These are phyloP conservation scores for Gossypium arboreum DNA, from an alignment of 345 rosid genomes.

Conservation along the genomic window DNA sequence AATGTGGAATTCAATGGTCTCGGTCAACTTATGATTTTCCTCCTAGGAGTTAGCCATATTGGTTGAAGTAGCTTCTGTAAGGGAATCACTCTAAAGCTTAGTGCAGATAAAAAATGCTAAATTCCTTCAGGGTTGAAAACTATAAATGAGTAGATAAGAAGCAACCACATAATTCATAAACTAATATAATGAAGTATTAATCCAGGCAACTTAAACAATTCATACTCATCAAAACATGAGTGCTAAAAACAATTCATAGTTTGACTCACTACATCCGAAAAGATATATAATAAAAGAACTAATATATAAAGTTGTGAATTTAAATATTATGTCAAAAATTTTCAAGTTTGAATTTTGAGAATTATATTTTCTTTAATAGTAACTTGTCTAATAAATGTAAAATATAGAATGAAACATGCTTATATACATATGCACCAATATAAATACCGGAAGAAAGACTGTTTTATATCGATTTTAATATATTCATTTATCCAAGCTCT, in stretches of 20 bases:
- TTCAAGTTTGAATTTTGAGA: too few species aligned
- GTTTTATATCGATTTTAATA: too few species aligned
- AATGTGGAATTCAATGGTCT: not conserved
- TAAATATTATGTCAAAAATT: too few species aligned
- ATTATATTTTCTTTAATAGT: too few species aligned
- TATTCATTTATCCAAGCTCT: too few species aligned
- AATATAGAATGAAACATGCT: too few species aligned
- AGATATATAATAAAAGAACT: too few species aligned
- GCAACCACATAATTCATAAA: not conserved
- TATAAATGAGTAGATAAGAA: not conserved
- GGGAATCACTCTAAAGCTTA: not conserved
- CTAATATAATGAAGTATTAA: not conserved
- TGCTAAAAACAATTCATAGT: not conserved
- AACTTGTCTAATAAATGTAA: too few species aligned
- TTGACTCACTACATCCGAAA: not conserved
- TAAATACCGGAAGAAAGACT: too few species aligned
- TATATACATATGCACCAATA: too few species aligned
- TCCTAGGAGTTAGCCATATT: not conserved
- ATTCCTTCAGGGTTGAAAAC: not conserved
- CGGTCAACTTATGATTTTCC: not conserved
- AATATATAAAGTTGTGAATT: too few species aligned
- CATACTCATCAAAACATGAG: too few species aligned
- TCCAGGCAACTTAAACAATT: not conserved
- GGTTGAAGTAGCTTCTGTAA: not conserved
- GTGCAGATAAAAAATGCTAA: not conserved